Evolutionary conservation across 306 rosid genomes (phyloP).

Genomic region (Citrullus colocynthis): DNA sequence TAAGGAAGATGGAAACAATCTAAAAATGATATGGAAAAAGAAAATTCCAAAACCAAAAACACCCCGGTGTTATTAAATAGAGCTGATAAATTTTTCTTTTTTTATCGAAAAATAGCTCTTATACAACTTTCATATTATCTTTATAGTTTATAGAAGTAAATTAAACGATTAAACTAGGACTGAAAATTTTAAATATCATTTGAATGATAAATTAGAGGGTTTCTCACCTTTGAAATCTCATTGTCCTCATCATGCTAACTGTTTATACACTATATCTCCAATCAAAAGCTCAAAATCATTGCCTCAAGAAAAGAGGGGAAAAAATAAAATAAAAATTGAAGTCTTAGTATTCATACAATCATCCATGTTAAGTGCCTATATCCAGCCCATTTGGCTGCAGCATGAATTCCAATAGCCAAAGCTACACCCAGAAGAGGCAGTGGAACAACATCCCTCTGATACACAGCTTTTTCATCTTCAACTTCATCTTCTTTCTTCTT

Average conservation of each 20-base stretch:
- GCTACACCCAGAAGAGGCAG: constrained; percentile 59
- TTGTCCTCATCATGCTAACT: background rate
- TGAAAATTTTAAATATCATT: no score
- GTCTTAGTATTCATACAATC: constrained; percentile 28
- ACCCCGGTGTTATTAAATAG: no score
- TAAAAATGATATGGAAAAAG: no score
- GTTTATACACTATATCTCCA: background rate
- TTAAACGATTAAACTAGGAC: background rate
- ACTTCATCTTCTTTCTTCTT: constrained; percentile 25
- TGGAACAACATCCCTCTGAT: constrained; percentile 38
- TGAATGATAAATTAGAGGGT: background rate
- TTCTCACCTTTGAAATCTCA: background rate
- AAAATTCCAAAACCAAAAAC: no score
- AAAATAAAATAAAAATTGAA: background rate
- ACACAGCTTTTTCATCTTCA: constrained; percentile 16
- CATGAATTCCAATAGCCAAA: constrained; percentile 63
- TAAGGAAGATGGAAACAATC: no score
- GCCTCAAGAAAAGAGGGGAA: no score
- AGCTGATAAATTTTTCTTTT: no score
- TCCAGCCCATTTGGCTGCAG: constrained; percentile 90
- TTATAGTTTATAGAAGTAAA: background rate
- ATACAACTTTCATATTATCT: background rate
- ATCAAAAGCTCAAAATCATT: background rate
- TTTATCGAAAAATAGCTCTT: no score
- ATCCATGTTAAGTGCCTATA: constrained; percentile 90